Evolutionary conservation across 2,329 filamentous ascomycete species (phyloP), one percentile per base, ranked within the genome.

Genomic region (Tolypocladium endophyticum): DNA sequence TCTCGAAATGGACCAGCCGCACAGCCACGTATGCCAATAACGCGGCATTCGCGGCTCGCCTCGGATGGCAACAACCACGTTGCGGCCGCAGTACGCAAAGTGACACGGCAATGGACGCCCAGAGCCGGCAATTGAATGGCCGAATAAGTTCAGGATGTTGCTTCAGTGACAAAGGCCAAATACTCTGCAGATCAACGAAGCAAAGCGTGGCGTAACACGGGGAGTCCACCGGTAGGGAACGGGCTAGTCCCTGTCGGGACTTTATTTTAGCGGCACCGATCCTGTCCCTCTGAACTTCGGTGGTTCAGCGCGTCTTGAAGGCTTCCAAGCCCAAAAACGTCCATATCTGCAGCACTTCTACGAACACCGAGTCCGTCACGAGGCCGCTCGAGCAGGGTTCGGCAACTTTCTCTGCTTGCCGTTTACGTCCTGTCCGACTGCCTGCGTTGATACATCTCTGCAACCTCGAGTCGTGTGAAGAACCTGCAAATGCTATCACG

Each of bases 231-330:
- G 28, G 47, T 28, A 30, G 28, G 16, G 25, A 8, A n/a, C 47
- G 20, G 43, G 12, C 45, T 28, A 18, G 45, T 18, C 25, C 30
- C 28, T 30, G 28, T 36, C 50, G 64, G 64, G 59, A 58, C 60
- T 64, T 60, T 56, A 41, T 66, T 66, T 66, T 61, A 62, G 63
- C 64, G 64, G 57, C 25, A 43, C 64, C 64, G 64, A 33, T n/a
- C 35, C 30, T 35, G 4, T n/a, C 30, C 16, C 45, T 8, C 30
- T 18, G 12, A 55, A 28, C 7, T 36, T 55, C 23, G n/a, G 54
- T 55, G 25, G 20, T 55, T 9, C 53, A 23, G n/a, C 16, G 54
- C 36, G 12, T n/a, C 28, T n/a, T 33, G 28, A 9, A 52, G 28
- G 16, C 7, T 3, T 8, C 45, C 23, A 25, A 30, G 16, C 11